Evolutionary conservation across 2,329 filamentous ascomycete species (phyloP), one percentile per base, ranked within the genome.

Genomic region (Penicillium fuscoglaucum): DNA sequence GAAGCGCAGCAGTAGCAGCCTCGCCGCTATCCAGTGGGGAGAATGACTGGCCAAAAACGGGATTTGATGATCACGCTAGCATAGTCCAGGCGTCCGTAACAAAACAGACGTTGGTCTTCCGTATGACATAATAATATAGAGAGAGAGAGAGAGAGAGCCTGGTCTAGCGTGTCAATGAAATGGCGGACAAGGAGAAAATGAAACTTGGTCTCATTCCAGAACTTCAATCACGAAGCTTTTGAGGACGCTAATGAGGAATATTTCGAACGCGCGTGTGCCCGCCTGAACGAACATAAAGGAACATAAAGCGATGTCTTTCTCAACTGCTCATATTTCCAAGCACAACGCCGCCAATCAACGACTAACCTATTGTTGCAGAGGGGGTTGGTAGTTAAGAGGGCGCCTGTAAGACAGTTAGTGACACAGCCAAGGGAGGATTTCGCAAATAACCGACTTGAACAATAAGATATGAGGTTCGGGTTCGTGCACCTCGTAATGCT

Each of bases 401-500:
- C 90, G 88, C 80, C 90, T 95, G 64, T 19, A 61, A 37, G 47
- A 48, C 6, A 21, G 40, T 66, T 57, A 71, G 61, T 48, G 21
- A 35, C 59, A 68, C 61, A 60, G 52, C 35, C 60, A 61, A 44
- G 58, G 57, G 31, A 61, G 59, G 47, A 63, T 58, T 53, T 69
- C 64, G 62, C 69, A 66, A 39, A 41, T 40, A 82, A 82, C 90
- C 76, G 80, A 97, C 93, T 99, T 99, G 85, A 99, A 99, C 33
- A 99, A 85, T 55, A 99, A 84, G 71, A 99, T 99, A 76, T 99
- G 95, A 65, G 95, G 95, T 80, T 99, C 95, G 44, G 95, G 95
- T 77, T 98, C 95, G 76, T 99, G 95, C 55, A 99, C 95, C 78
- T 99, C 95, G 75, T 99, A 99, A 77, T 99, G 95, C 76, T 98